A percentile compares a stretch with the other conserved stretches of the same genome.
phyloP scores from a whole-genome alignment of 2,329 filamentous ascomycete species.

The Aspergillus glaucus region DNA sequence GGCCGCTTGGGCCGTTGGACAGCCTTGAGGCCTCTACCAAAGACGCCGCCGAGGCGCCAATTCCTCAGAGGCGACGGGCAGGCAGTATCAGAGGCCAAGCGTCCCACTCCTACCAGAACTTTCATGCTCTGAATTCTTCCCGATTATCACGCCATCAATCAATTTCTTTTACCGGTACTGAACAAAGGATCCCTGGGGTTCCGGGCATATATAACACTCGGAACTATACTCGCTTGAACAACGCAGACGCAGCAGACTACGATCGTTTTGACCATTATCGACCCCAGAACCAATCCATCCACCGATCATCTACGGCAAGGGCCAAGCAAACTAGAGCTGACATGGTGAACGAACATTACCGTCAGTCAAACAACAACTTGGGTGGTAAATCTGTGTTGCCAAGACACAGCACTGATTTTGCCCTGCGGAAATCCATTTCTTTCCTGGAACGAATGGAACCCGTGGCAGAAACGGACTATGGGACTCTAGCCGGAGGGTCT shows the following conservation, averaged over 20 bases:
- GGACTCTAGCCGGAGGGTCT: not conserved
- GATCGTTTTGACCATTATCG: too few relatives aligned
- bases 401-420: conserved; percentile 9
- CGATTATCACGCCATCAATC: too few relatives aligned
- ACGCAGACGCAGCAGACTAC: too few relatives aligned
- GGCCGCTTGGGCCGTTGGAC: conserved; percentile 10
- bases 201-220: too few relatives aligned
- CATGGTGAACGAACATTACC: not conserved
- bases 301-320: not conserved
- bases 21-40: conserved; percentile 3
- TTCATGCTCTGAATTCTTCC: too few relatives aligned
- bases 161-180: too few relatives aligned
- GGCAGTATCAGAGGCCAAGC: not conserved
- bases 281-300: not conserved
- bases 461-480: not conserved
- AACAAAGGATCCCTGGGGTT: too few relatives aligned
- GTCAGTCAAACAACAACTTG: not conserved
- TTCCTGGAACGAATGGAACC: conserved; percentile 1
- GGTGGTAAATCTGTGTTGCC: not conserved
- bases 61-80: not conserved
- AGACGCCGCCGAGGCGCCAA: not conserved
- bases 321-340: not conserved
- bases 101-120: not conserved
- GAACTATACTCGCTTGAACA: too few relatives aligned
- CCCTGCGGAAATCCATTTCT: conserved; percentile 15